Evolutionary conservation across 352 stramenopile genomes (phyloP), one percentile per base, ranked within the genome.

Genomic region (Phytophthora sp.): DNA sequence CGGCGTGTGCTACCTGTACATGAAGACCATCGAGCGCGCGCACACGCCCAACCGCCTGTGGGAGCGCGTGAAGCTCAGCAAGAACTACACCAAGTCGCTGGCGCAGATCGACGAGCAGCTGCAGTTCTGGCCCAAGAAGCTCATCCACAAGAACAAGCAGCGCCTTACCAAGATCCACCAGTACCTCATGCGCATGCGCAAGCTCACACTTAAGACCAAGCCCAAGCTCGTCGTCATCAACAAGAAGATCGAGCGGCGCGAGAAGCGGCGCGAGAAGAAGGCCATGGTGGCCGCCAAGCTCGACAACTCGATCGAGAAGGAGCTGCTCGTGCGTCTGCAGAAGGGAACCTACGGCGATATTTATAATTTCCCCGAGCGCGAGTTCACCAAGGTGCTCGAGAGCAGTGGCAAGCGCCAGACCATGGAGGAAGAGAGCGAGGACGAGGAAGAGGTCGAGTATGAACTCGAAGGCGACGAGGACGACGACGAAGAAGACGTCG

Each of bases 341-440:
- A 97, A 98, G 70, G 97, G 96, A 66, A 99, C 96, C 5, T 99
- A 99, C 82, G 97, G 97, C 54, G 97, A 99, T 84, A 99, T 99
- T 81, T 99, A 99, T 86, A 99, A 99, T 79, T 99, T 99, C 80
- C 96, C 96, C 39, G 90, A 98, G 78, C 85, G 77, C 64, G 78
- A 96, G 65, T 97, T 97, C 70, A 82, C 89, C 54, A 94, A 95
- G 35, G 84, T 95, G 46, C 66, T 96, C 27, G 84, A 91, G 38
- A 75, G 85, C 67, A 81, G 87, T 48, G 82, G 84, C 55, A 82
- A 91, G 57, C 92, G 87, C 69, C 84, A 98, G 56, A 92, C 96
- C 21, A 95, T 97, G 54, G 90, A 98, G 45, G 91, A 98, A 69
- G 88, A 97, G 62, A 95, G 96, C 43, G 84, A 94, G 50, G 74